Conservation (phyloP, 1,139 yeast species). For the Magnusiomyces starmeri region DNA sequence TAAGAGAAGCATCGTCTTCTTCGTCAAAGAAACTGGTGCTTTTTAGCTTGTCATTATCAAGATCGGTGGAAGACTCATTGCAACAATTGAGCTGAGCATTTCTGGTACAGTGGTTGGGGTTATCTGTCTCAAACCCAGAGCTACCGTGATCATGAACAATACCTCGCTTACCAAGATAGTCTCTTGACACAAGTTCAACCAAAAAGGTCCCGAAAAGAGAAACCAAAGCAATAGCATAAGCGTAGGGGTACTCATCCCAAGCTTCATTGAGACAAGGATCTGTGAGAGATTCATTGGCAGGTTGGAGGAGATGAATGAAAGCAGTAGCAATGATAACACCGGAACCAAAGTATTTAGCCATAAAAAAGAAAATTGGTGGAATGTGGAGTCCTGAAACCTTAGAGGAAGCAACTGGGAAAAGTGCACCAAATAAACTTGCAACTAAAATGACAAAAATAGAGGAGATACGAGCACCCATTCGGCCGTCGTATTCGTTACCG, state of each 20-base stretch:
- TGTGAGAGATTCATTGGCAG: constrained; percentile 56
- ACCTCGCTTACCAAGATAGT: constrained; percentile 26
- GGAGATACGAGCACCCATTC: constrained; percentile 60
- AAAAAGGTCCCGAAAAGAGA: constrained; percentile 31
- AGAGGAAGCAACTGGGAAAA: constrained; percentile 33
- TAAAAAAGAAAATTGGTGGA: constrained; percentile 54
- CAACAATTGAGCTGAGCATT: background rate
- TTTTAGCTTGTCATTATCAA: background rate
- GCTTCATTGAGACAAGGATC: constrained; percentile 49
- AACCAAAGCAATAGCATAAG: constrained; percentile 51
- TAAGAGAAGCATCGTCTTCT: background rate
- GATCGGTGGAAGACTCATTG: background rate
- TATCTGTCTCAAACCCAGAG: constrained; percentile 17
- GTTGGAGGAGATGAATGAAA: constrained; percentile 73
- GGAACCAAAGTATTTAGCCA: constrained; percentile 80
- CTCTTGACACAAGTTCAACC: constrained; percentile 27
- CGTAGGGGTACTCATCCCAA: constrained; percentile 54
- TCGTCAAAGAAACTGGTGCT: background rate
- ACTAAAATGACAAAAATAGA: constrained; percentile 62
- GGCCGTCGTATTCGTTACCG: constrained; percentile 41
- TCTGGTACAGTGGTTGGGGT: background rate
- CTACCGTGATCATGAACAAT: constrained; percentile 27
- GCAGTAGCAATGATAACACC: constrained; percentile 92
- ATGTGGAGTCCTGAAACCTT: constrained; percentile 29
- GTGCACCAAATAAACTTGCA: constrained; percentile 51